A percentile compares a stretch with the other conserved stretches of the same genome.
phyloP scores from a whole-genome alignment of 116 monocot species.

The Papilionanthe hybrid region DNA sequence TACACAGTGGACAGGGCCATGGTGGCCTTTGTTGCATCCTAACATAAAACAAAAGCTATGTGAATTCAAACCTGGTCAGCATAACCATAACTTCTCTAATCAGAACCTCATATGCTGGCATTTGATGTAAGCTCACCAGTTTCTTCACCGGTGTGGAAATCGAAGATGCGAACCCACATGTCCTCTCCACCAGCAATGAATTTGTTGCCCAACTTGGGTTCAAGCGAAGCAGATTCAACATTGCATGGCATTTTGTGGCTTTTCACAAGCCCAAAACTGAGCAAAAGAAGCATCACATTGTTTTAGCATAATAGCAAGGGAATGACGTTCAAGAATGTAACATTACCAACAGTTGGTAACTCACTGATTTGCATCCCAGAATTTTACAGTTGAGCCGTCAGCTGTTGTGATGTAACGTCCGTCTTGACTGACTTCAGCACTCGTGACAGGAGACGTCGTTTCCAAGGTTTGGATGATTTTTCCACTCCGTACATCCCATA shows the following conservation, averaged over 20 bases:
- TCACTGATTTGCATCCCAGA: slow-evolving; percentile 99
- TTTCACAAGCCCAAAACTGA: slow-evolving; percentile 49
- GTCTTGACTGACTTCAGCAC: slow-evolving; percentile 91
- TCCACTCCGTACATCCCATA: slow-evolving; percentile 93
- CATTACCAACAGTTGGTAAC: neutral
- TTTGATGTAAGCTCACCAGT: slow-evolving; percentile 5
- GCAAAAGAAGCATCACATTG: neutral
- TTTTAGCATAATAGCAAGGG: too few species aligned
- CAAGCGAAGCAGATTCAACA: slow-evolving; percentile 52
- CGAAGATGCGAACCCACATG: slow-evolving; percentile 54
- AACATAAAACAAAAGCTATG: neutral
- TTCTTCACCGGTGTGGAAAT: slow-evolving; percentile 35
- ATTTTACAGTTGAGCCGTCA: slow-evolving; percentile 83
- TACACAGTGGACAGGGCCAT: slow-evolving; percentile 50
- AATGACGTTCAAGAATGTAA: too few species aligned
- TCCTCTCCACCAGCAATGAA: slow-evolving; percentile 55
- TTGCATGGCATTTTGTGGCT: slow-evolving; percentile 47
- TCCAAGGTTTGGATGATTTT: slow-evolving; percentile 74
- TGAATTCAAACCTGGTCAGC: too few species aligned
- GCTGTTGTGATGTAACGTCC: slow-evolving; percentile 93
- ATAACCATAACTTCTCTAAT: too few species aligned
- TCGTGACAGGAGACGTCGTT: slow-evolving; percentile 76
- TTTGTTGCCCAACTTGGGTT: slow-evolving; percentile 40
- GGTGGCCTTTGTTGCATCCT: slow-evolving; percentile 55
- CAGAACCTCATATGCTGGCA: too few species aligned